A percentile compares a stretch with the other conserved stretches of the same genome.
Evolutionary conservation across 2,329 filamentous ascomycete genomes (phyloP).

Genomic region (Incumbomyces delicatus): DNA sequence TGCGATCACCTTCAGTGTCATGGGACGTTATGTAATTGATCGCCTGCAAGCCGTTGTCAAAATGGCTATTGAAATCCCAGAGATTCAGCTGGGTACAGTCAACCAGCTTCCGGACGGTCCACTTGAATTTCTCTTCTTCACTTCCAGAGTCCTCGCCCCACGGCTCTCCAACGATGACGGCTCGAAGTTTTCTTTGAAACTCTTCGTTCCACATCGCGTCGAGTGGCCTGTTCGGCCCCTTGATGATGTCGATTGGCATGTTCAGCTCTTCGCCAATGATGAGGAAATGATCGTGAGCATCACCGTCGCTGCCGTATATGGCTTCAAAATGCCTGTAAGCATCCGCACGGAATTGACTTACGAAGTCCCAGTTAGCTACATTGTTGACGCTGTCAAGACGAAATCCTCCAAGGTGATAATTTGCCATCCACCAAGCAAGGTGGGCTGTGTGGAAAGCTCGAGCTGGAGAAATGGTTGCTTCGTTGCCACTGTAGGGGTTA

Average conservation of each 20-base stretch:
- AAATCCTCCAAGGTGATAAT: background rate
- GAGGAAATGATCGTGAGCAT: background rate
- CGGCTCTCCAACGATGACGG: background rate
- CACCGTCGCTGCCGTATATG: background rate
- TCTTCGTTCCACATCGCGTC: background rate
- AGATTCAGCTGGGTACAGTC: background rate
- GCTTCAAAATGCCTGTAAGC: background rate
- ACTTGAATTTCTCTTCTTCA: background rate
- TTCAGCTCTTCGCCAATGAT: background rate
- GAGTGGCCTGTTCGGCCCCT: background rate
- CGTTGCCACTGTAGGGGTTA: background rate
- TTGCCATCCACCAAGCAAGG: background rate
- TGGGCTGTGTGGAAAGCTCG: background rate
- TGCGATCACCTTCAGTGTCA: background rate
- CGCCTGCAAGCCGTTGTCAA: background rate
- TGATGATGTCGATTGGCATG: background rate
- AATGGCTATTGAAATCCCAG: too few species aligned
- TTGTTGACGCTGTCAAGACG: constrained; percentile 4
- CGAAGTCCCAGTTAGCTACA: constrained; percentile 2
- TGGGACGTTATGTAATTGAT: constrained; percentile 1
- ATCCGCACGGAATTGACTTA: background rate
- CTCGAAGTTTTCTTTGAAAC: background rate
- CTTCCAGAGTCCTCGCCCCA: too few species aligned
- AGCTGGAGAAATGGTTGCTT: background rate
- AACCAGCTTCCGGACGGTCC: background rate